A percentile compares a stretch with the other conserved stretches of the same genome.
These are phyloP conservation scores for Solanum clarkiae DNA, from an alignment of 257 asterid genomes.

Conservation along the genomic window DNA sequence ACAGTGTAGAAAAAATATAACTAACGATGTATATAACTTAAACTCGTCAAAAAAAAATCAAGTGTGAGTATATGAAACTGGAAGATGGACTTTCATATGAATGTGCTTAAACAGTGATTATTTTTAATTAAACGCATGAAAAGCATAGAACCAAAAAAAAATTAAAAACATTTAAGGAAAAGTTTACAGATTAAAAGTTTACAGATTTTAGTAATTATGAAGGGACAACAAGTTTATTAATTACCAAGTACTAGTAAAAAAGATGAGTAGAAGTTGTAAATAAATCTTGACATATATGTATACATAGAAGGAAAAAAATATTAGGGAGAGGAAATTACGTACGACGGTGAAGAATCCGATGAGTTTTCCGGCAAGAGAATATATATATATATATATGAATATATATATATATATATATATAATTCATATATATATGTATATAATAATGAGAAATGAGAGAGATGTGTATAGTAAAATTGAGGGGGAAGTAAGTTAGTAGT, in stretches of 20 bases:
- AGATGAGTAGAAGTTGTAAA: neutral
- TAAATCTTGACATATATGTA: neutral
- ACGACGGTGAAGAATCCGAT: slow-evolving; percentile 20
- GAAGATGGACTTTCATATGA: neutral
- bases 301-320: too few relatives aligned
- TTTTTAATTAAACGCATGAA: too few relatives aligned
- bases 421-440: neutral
- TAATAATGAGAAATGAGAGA: neutral
- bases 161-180: too few relatives aligned
- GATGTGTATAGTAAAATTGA: neutral
- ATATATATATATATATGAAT: neutral
- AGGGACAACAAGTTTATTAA: neutral
- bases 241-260: neutral
- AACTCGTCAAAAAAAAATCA: neutral
- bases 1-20: too few relatives aligned
- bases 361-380: slow-evolving; percentile 26
- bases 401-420: neutral
- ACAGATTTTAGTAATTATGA: too few relatives aligned
- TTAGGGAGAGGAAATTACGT: neutral
- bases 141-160: too few relatives aligned
- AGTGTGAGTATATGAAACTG: neutral
- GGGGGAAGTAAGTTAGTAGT: neutral
- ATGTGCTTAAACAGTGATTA: neutral
- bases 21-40: neutral
- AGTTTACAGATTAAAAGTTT: too few relatives aligned